Conservation (phyloP, 2,329 filamentous ascomycete genomes). For the Massarina eburnea region DNA sequence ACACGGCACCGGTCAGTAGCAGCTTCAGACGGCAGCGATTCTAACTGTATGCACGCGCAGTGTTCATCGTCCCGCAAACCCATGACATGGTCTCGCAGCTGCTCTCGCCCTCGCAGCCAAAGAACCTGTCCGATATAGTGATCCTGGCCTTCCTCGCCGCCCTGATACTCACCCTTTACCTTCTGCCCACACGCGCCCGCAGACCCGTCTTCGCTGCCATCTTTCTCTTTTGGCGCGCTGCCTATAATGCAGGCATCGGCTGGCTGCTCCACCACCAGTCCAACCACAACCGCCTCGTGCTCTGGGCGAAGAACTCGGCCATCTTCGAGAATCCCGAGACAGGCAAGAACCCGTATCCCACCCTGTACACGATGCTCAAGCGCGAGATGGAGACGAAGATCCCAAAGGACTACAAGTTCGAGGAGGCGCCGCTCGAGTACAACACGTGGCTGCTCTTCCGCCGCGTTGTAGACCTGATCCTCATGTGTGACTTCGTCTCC, state of each 20-base stretch:
- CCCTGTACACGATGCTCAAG: slow-evolving; percentile 82
- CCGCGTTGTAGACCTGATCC: slow-evolving; percentile 89
- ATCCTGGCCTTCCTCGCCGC: slow-evolving; percentile 77
- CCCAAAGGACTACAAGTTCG: slow-evolving; percentile 88
- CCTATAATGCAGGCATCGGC: slow-evolving; percentile 94
- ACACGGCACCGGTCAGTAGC: slow-evolving; percentile 4
- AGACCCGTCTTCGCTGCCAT: slow-evolving; percentile 77
- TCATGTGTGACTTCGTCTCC: slow-evolving; percentile 98
- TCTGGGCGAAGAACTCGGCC: slow-evolving; percentile 82
- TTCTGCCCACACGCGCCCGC: slow-evolving; percentile 69
- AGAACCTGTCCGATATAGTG: slow-evolving; percentile 83
- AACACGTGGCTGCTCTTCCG: slow-evolving; percentile 98
- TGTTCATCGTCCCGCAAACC: slow-evolving; percentile 92
- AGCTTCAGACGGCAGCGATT: slow-evolving; percentile 7
- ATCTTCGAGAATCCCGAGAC: slow-evolving; percentile 82
- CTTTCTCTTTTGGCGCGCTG: slow-evolving; percentile 89
- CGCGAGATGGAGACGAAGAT: slow-evolving; percentile 93
- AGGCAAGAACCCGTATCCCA: slow-evolving; percentile 80
- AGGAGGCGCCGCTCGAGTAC: slow-evolving; percentile 92
- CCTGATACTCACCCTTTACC: slow-evolving; percentile 73
- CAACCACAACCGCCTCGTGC: slow-evolving; percentile 79
- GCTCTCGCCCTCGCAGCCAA: slow-evolving; percentile 89
- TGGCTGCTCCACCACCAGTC: slow-evolving; percentile 88
- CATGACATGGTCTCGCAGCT: slow-evolving; percentile 99
- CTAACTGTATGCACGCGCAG: slow-evolving; percentile 51